Evolutionary conservation across 768 basidiomycete species (phyloP), one percentile per base, ranked within the genome.

Genomic region (Tulasnella sp.): DNA sequence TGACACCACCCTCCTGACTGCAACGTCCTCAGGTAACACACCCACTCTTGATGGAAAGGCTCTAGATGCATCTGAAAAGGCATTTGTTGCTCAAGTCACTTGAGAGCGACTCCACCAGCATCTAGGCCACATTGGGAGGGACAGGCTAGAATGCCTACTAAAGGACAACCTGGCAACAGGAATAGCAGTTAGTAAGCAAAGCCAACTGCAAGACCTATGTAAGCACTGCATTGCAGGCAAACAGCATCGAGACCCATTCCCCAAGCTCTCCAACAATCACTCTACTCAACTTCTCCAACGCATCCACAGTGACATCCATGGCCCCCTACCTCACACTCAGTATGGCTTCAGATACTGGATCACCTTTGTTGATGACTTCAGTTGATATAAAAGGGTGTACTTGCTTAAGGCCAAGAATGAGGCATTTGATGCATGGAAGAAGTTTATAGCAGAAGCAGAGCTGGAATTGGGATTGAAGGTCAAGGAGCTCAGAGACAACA

Each of bases 221-320:
- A 19, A 53, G 21, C 23, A 35, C 14, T 59, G 57, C 25, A 29
- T 59, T 6, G 57, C 37, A 17, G 57, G 57, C 12, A 59, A 57
- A 23, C 58, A 59, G 40, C 17, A 32, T 19, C 2, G 55, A 2
- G 58, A 43, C 34, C 55, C 57, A 2, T 59, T 55, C 31, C 56
- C 56, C 2, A 14, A 29, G 7, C 9, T 15, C 5, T 2, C 39
- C n/a, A n/a, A 15, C 1, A 12, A 36, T 11, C 29, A 56, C 5
- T 4, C 40, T 2, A 48, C 6, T 2, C 7, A 5, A 8, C 49
- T 40, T 11, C 17, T 52, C 6, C 27, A 52, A 39, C 59, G 25
- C 21, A 57, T 61, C 31, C 60, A 61, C 41, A 60, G 6, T 4
- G 58, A 59, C 45, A 12, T 61, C 1, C 59, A 61, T 23, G 31